Base-by-base conservation (phyloP, 371 early-diverging fungal species). In the Mortierella sp. region DNA sequence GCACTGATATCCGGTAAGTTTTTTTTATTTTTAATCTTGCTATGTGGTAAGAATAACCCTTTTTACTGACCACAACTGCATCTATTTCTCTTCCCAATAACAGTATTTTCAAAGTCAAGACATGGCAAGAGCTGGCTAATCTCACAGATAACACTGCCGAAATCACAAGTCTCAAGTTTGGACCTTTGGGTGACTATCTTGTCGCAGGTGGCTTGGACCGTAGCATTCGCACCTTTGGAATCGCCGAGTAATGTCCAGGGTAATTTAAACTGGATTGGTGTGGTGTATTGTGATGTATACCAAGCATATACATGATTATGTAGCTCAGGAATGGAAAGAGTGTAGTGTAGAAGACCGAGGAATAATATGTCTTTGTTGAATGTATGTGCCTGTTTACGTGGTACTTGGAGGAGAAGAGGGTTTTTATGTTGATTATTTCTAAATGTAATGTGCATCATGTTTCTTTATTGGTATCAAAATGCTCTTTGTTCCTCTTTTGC, bases 41-140 rank as follows among this genome's bases (percentile, higher is more conserved):
- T 23, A n/a, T 64, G 12, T n/a, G 23, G 26, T 26, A 15, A 56
- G 3, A 7, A 17, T 22, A n/a, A 19, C 31, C 17, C 23, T 10
- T 58, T 31, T 31, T 28, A 9, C 49, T 43, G 17, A 23, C 35
- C 51, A 2, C 19, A 28, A 55, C 31, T 51, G 5, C 17, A 31
- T 68, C 29, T 61, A 29, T 53, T 12, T 59, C 51, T 42, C 23
- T 40, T 65, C 61, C 35, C 22, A 26, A n/a, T 59, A 13, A 70
- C 43, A 76, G 83, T 32, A 86, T 94, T 40, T 85, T 88, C 72
- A 93, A 94, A 81, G 88, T 92, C 42, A 96, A 97, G 87, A 87
- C 91, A 55, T 95, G 96, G 86, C 86, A 89, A 28, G 84, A 86
- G 63, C 73, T 96, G 59, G 85, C 85, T 31, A 84, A 80, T 49